Evolutionary conservation across 1,284 basidiomycete species (phyloP).

Genomic region (Ganoderma boninense): DNA sequence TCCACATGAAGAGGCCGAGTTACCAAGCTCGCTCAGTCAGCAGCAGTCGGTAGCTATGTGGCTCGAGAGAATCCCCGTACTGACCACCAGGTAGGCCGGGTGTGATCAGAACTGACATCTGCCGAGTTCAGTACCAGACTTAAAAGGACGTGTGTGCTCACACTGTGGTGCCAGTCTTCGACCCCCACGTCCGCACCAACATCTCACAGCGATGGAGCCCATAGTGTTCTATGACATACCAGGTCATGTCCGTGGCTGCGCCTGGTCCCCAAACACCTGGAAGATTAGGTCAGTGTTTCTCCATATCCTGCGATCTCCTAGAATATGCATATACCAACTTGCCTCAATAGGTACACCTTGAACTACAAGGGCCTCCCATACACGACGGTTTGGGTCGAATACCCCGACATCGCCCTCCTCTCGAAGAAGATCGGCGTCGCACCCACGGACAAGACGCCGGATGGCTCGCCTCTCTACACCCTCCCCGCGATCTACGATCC

Average conservation of each 20-base stretch:
- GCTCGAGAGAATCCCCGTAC: not conserved
- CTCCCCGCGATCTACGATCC: slow-evolving; percentile 44
- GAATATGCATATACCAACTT: not conserved
- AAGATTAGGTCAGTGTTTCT: slow-evolving; percentile 33
- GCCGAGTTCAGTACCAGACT: not conserved
- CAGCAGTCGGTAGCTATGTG: not conserved
- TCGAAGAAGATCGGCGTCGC: slow-evolving; percentile 39
- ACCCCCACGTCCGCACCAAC: not conserved
- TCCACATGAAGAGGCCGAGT: not conserved
- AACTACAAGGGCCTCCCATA: slow-evolving; percentile 39
- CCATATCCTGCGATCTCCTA: not conserved
- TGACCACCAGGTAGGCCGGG: not conserved
- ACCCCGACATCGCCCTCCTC: slow-evolving; percentile 44
- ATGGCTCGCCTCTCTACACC: slow-evolving; percentile 41
- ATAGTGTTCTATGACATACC: slow-evolving; percentile 31
- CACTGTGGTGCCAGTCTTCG: not conserved
- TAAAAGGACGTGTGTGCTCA: not conserved
- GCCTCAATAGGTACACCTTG: slow-evolving; percentile 38
- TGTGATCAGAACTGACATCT: not conserved
- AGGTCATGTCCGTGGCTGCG: slow-evolving; percentile 17
- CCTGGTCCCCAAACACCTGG: slow-evolving; percentile 33
- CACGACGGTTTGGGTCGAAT: slow-evolving; percentile 44
- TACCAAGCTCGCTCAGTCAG: not conserved
- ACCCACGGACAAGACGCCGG: slow-evolving; percentile 33
- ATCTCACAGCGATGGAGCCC: slow-evolving; percentile 10